Base-by-base conservation (phyloP, 2,329 filamentous ascomycete species). In the Teratosphaeriaceae sp. region DNA sequence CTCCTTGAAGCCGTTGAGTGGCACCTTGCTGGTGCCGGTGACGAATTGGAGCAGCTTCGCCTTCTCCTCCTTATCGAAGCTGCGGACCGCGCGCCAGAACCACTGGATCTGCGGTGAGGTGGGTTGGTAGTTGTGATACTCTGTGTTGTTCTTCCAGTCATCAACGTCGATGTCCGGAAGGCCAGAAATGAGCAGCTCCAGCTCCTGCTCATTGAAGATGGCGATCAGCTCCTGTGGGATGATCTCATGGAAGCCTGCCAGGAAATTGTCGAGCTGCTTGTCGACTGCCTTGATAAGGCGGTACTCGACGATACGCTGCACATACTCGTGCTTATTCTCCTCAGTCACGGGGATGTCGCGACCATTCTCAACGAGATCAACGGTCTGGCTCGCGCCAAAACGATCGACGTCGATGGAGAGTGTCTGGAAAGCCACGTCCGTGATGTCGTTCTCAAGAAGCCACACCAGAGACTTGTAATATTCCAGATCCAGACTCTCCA, bases 401-500 rank as follows among this genome's bases (percentile, higher is more conserved):
- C 85, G 87, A 56, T 97, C 89, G 47, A 92, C 85, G 62, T 96
- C 89, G 21, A 94, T 81, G 9, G 89, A 92, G 64, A 98, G 97
- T 1, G 87, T 94, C 68, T 98, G 90, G 2, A 87, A 92, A 57
- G 97, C 92, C 59, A 97, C 88, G 59, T 97, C 92, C 3, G 89
- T 95, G 56, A 98, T 98, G 61, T 98, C 90, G 58, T 98, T 97
- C 62, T 95, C 87, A 45, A 97, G 75, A 82, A 98, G 97, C 94
- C 94, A 98, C 47, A 92, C 80, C 18, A 98, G 76, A 12, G 90
- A 97, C 66, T 97, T 98, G 79, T 97, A 96, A 71, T 98, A 98
- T 59, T 98, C 90, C 3, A 94, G 82, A 64, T 98, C 92, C 48
- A 98, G 85, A 18, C 89, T 96, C 66, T 98, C 92, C 88, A 98